These are phyloP conservation scores for Metrosideros polymorpha DNA, from an alignment of 441 rosid genomes.

Conservation along the genomic window DNA sequence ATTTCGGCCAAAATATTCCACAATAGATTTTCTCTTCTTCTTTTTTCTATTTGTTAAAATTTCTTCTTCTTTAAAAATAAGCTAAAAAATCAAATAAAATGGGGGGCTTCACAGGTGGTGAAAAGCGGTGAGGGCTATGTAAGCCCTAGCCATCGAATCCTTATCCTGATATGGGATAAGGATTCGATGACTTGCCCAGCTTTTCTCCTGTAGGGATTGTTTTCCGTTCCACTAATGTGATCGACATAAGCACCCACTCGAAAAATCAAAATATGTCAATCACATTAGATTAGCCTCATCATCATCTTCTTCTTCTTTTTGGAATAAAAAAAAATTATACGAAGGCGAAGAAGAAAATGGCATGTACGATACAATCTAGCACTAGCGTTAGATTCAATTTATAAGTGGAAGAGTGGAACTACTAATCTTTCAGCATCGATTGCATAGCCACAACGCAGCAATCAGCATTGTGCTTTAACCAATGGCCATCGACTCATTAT, in stretches of 20 bases:
- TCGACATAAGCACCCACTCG: neutral
- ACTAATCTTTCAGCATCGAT: neutral
- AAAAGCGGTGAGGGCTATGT: no score
- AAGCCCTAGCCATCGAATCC: no score
- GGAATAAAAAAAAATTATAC: neutral
- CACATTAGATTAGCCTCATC: no score
- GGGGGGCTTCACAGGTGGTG: no score
- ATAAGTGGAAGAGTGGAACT: neutral
- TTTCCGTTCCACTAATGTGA: neutral
- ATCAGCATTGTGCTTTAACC: neutral
- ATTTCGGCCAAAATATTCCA: no score
- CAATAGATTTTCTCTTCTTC: no score
- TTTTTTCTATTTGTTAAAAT: no score
- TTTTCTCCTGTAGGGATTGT: neutral
- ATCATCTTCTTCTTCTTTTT: neutral
- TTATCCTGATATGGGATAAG: no score
- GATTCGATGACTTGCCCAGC: neutral
- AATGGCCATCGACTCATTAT: neutral
- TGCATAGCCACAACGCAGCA: neutral
- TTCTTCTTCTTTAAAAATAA: no score
- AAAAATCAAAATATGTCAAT: neutral
- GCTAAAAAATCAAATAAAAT: no score
- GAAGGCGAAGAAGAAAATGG: neutral
- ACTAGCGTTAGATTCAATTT: neutral
- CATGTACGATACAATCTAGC: neutral